These are phyloP conservation scores for Citrullus amarus DNA, from an alignment of 306 rosid species.

Conservation along the genomic window DNA sequence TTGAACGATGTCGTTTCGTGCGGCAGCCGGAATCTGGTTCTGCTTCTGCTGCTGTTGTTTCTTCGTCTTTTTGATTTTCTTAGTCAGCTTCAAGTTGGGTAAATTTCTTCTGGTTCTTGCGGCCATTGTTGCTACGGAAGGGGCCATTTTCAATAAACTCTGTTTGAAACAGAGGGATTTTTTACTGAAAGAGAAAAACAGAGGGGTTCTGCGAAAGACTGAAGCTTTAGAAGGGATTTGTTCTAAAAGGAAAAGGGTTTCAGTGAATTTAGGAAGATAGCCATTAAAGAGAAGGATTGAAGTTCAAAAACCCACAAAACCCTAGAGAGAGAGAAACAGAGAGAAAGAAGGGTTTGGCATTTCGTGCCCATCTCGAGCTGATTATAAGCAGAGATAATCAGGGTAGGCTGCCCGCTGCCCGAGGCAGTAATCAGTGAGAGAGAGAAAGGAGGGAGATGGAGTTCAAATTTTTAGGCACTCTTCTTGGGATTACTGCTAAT, in stretches of 20 bases:
- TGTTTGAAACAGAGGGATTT: not conserved
- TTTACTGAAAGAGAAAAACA: not conserved
- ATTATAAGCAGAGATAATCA: not conserved
- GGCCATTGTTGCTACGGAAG: slow-evolving; percentile 29
- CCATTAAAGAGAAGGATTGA: slow-evolving; percentile 1
- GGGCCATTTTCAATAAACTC: slow-evolving; percentile 35
- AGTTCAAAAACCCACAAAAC: not conserved
- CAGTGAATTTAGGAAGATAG: not conserved
- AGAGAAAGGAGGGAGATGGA: slow-evolving; percentile 8
- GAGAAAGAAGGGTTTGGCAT: not conserved
- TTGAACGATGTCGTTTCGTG: slow-evolving; percentile 21
- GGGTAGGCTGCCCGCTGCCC: slow-evolving; percentile 13
- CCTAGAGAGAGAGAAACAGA: slow-evolving; percentile 4
- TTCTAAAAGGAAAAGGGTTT: not conserved
- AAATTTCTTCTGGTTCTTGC: slow-evolving; percentile 19
- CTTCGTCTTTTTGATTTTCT: slow-evolving; percentile 29
- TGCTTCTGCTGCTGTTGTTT: slow-evolving; percentile 14
- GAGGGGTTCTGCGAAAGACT: not conserved
- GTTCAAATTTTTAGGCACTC: slow-evolving; percentile 13
- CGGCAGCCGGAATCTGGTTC: slow-evolving; percentile 16
- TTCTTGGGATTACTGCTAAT: slow-evolving; percentile 8
- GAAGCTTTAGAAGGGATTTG: not conserved
- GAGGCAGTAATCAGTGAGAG: slow-evolving; percentile 5
- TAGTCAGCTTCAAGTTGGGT: not conserved
- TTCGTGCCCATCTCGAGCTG: not conserved